Evolutionary conservation across 176 grass and related monocot species (phyloP).

Genomic region (Canna indica): DNA sequence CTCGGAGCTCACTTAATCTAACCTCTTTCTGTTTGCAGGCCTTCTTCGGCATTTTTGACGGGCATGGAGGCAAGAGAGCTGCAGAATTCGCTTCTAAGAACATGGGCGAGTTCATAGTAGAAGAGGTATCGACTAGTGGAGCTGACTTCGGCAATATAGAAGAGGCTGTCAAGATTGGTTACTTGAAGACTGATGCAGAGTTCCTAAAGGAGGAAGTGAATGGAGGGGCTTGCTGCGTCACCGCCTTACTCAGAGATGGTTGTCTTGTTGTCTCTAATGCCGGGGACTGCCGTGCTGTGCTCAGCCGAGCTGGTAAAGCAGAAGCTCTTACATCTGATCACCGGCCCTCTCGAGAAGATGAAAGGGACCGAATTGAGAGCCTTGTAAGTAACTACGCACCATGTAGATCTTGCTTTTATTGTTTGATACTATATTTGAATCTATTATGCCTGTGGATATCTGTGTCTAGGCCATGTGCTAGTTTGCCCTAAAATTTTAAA

Average conservation of each 20-base stretch:
- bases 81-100: constrained; percentile 79
- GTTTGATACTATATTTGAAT: not conserved
- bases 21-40: constrained; percentile 34
- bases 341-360: constrained; percentile 50
- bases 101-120: constrained; percentile 53
- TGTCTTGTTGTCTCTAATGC: constrained; percentile 71
- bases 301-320: constrained; percentile 65
- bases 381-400: constrained; percentile 30
- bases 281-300: constrained; percentile 72
- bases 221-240: constrained; percentile 85
- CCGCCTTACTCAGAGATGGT: constrained; percentile 52
- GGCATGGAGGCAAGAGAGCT: constrained; percentile 74
- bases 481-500: not conserved
- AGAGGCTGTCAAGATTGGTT: constrained; percentile 43
- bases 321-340: constrained; percentile 88
- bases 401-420: not conserved
- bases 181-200: constrained; percentile 62
- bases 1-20: not conserved
- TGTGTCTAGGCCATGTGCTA: too few relatives aligned
- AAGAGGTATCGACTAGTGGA: constrained; percentile 32
- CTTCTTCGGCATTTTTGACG: constrained; percentile 90
- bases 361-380: constrained; percentile 73
- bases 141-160: constrained; percentile 28
- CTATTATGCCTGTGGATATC: too few relatives aligned
- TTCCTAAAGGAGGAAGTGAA: constrained; percentile 62